Conservation (phyloP, 2,329 filamentous ascomycete species). For the Microdochium paspali region DNA sequence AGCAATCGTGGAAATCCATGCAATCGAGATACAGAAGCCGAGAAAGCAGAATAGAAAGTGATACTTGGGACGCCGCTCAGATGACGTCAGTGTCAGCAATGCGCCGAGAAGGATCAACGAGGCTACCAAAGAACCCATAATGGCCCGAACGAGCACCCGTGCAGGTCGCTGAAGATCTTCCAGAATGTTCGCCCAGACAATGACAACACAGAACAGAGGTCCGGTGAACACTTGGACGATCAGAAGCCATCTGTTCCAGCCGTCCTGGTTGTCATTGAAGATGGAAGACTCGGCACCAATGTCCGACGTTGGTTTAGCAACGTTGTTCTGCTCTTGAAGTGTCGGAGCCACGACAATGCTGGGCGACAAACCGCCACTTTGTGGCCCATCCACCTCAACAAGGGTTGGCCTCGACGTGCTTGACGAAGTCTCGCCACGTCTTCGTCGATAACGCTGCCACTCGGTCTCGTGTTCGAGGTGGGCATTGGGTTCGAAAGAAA, state of each 20-base stretch:
- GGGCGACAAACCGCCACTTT: background rate
- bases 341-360: background rate
- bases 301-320: slow-evolving; percentile 12
- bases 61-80: slow-evolving; percentile 59
- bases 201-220: slow-evolving; percentile 70
- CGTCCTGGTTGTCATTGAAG: slow-evolving; percentile 29
- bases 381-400: slow-evolving; percentile 5
- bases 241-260: slow-evolving; percentile 90
- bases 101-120: slow-evolving; percentile 59
- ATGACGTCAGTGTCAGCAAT: slow-evolving; percentile 60
- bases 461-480: slow-evolving; percentile 36
- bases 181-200: slow-evolving; percentile 61
- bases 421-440: slow-evolving; percentile 26
- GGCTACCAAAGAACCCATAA: slow-evolving; percentile 55
- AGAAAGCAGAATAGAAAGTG: slow-evolving; percentile 76
- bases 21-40: slow-evolving; percentile 84
- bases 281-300: slow-evolving; percentile 16
- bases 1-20: slow-evolving; percentile 94
- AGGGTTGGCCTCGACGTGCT: slow-evolving; percentile 3
- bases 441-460: slow-evolving; percentile 49
- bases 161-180: slow-evolving; percentile 47
- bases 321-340: slow-evolving; percentile 1
- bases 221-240: slow-evolving; percentile 78
- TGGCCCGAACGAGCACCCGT: slow-evolving; percentile 42
- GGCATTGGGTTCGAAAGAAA: slow-evolving; percentile 22